Conservation (phyloP, 2,329 filamentous ascomycete genomes). For the Fusarium circinatum region DNA sequence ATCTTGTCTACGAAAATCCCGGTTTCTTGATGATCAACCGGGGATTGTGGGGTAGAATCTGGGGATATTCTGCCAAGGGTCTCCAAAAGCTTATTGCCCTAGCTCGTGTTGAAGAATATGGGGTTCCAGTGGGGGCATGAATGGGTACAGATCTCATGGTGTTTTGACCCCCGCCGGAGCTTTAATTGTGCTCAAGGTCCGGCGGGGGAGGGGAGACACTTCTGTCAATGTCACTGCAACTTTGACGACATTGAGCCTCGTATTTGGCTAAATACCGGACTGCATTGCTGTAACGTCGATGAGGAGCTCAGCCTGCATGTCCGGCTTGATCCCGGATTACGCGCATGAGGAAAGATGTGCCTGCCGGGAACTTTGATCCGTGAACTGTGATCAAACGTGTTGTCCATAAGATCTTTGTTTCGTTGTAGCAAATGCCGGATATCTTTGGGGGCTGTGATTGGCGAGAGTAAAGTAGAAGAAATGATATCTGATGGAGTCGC, state of each 20-base stretch:
- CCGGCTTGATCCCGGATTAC: background rate
- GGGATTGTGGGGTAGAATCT: slow-evolving; percentile 13
- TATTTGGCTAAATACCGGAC: background rate
- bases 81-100: background rate
- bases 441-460: background rate
- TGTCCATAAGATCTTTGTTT: background rate
- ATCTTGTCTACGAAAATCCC: background rate
- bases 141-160: background rate
- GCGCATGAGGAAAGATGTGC: background rate
- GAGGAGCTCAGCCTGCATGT: background rate
- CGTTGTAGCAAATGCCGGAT: background rate
- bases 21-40: background rate
- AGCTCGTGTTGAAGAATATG: background rate
- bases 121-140: slow-evolving; percentile 9
- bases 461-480: background rate
- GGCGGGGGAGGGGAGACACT: slow-evolving; percentile 5
- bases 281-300: background rate
- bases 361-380: background rate
- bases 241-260: background rate
- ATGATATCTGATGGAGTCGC: background rate
- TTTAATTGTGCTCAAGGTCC: background rate
- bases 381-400: background rate
- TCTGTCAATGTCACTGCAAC: background rate
- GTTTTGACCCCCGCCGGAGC: slow-evolving; percentile 7
- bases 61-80: slow-evolving; percentile 6